A percentile compares a stretch with the other conserved stretches of the same genome.
These are phyloP conservation scores for Penicillium bialowiezense DNA, from an alignment of 495 filamentous ascomycete species.

Conservation along the genomic window DNA sequence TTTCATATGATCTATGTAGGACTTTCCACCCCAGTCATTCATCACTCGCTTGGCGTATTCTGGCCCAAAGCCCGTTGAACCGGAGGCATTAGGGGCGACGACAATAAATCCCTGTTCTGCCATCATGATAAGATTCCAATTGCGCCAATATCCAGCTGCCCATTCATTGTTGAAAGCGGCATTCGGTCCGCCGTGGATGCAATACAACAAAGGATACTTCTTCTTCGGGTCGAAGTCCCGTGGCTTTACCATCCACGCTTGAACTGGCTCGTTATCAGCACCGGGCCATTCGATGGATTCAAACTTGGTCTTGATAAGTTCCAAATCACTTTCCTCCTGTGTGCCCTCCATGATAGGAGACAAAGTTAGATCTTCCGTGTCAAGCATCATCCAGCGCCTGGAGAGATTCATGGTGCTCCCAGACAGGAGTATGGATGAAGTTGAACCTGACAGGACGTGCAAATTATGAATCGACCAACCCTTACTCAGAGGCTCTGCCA, in stretches of 20 bases:
- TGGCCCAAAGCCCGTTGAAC: conserved; percentile 82
- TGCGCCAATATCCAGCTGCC: conserved; percentile 76
- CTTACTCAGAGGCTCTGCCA: no score
- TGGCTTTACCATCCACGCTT: conserved; percentile 77
- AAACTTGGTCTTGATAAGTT: no score
- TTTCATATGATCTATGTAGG: conserved; percentile 74
- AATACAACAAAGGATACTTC: conserved; percentile 76
- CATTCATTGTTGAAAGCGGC: conserved; percentile 78
- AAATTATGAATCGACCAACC: no score
- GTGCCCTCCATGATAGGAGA: no score
- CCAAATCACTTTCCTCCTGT: no score
- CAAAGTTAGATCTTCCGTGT: no score
- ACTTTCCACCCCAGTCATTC: conserved; percentile 71
- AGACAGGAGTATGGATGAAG: no score
- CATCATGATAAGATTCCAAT: conserved; percentile 90
- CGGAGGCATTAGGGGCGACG: conserved; percentile 80
- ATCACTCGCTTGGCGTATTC: conserved; percentile 71
- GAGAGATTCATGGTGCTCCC: no score
- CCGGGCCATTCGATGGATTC: no score
- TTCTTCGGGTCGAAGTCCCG: conserved; percentile 69
- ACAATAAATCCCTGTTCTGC: conserved; percentile 89
- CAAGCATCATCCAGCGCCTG: no score
- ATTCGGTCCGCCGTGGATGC: conserved; percentile 88
- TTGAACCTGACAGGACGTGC: no score
- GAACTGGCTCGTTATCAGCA: conserved; percentile 56